Conservation (phyloP, 306 rosid genomes). For the Astragalus membranaceus region DNA sequence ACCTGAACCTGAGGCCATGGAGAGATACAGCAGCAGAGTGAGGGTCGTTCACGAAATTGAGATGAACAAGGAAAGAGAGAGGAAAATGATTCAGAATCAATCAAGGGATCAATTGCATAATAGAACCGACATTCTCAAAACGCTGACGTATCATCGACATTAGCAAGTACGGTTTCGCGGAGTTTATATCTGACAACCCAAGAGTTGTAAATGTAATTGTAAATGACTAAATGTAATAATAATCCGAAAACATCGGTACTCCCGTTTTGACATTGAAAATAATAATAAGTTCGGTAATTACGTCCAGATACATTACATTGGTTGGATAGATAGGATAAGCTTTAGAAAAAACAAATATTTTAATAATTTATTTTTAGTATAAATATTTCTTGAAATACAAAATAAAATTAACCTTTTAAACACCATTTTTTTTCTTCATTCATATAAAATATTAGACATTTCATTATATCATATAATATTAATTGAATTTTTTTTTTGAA, state of each 20-base stretch:
- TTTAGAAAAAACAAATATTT: too few relatives aligned
- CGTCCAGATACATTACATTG: conserved; percentile 9
- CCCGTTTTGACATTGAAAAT: background rate
- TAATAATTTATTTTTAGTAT: too few relatives aligned
- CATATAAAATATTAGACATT: too few relatives aligned
- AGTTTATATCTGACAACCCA: background rate
- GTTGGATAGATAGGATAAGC: too few relatives aligned
- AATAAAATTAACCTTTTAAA: too few relatives aligned
- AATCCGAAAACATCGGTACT: background rate
- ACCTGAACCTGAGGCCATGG: conserved; percentile 93
- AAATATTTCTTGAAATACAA: too few relatives aligned
- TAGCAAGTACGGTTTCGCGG: background rate
- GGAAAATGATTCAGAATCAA: background rate
- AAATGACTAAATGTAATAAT: too few relatives aligned
- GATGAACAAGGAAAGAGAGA: background rate
- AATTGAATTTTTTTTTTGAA: too few relatives aligned
- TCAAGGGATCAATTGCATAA: background rate
- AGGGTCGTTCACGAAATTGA: conserved; percentile 14
- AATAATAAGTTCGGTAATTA: background rate
- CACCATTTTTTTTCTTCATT: too few relatives aligned
- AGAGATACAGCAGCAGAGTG: conserved; percentile 4
- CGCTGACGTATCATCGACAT: background rate
- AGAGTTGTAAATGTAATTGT: too few relatives aligned
- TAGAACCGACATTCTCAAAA: background rate
- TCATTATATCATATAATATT: too few relatives aligned